Conservation (phyloP, 805 yeast genomes). For the Saturnispora sekii region DNA sequence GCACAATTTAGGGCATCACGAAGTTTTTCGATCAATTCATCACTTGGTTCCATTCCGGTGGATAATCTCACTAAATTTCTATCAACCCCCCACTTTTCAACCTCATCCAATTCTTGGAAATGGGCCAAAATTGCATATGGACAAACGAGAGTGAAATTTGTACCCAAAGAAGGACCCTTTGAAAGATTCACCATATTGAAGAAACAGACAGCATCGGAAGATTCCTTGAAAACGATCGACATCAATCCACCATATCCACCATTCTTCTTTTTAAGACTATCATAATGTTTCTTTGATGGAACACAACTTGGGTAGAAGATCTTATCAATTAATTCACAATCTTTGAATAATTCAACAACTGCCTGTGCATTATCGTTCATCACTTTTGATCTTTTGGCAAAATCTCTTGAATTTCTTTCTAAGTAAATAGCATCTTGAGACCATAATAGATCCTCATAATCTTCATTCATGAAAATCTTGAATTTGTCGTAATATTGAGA, state of each 20-base stretch:
- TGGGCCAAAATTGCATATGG: constrained; percentile 87
- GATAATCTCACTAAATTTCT: constrained; percentile 68
- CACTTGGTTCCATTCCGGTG: constrained; percentile 72
- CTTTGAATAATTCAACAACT: constrained; percentile 43
- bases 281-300: constrained; percentile 55
- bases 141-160: constrained; percentile 81
- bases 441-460: constrained; percentile 76
- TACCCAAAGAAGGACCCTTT: constrained; percentile 88
- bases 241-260: constrained; percentile 79
- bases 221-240: constrained; percentile 59
- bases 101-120: constrained; percentile 69
- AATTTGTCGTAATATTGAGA: constrained; percentile 41
- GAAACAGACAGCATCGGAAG: constrained; percentile 58
- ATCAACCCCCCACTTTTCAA: constrained; percentile 77
- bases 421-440: constrained; percentile 87
- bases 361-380: constrained; percentile 48
- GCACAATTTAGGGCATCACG: constrained; percentile 42
- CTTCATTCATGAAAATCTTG: constrained; percentile 39
- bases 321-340: constrained; percentile 44
- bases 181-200: constrained; percentile 61
- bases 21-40: constrained; percentile 42
- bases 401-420: constrained; percentile 91
- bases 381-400: constrained; percentile 48
- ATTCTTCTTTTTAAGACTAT: constrained; percentile 48
- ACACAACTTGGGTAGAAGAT: constrained; percentile 64